These are phyloP conservation scores for Bonnemaisonia californica DNA, from an alignment of 31 red algal genomes.

Conservation along the genomic window DNA sequence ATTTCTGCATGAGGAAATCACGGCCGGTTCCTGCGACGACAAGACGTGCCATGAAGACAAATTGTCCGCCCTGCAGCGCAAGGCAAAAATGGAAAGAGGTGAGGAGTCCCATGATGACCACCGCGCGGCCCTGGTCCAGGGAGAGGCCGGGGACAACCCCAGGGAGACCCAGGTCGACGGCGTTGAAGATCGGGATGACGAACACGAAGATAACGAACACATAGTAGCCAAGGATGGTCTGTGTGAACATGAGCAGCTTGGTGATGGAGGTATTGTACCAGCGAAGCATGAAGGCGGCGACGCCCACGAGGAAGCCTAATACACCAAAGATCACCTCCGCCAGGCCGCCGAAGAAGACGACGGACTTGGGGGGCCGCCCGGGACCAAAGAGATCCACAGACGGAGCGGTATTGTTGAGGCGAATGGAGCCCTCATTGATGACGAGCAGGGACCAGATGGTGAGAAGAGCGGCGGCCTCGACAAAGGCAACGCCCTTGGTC, in stretches of 20 bases:
- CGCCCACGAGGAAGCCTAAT: conserved; percentile 18
- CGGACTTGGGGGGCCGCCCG: not conserved
- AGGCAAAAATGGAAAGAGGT: conserved; percentile 26
- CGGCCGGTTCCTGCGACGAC: not conserved
- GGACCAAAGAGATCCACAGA: not conserved
- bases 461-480: conserved; percentile 35
- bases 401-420: not conserved
- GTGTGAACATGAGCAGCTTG: conserved; percentile 6
- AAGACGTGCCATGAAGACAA: conserved; percentile 35
- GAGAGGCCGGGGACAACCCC: not conserved
- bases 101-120: conserved; percentile 23
- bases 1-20: not conserved
- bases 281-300: conserved; percentile 22
- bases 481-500: no score
- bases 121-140: not conserved
- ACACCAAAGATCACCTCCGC: conserved; percentile 25
- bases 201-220: conserved; percentile 43
- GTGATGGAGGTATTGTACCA: conserved; percentile 4
- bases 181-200: conserved; percentile 2
- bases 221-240: conserved; percentile 29
- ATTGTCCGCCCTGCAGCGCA: conserved; percentile 50
- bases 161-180: not conserved
- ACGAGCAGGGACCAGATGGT: conserved; percentile 36
- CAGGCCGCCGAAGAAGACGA: conserved; percentile 25
- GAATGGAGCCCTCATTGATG: conserved; percentile 45